Base-by-base conservation (phyloP, 306 rosid genomes). In the Corylus heterophylla region DNA sequence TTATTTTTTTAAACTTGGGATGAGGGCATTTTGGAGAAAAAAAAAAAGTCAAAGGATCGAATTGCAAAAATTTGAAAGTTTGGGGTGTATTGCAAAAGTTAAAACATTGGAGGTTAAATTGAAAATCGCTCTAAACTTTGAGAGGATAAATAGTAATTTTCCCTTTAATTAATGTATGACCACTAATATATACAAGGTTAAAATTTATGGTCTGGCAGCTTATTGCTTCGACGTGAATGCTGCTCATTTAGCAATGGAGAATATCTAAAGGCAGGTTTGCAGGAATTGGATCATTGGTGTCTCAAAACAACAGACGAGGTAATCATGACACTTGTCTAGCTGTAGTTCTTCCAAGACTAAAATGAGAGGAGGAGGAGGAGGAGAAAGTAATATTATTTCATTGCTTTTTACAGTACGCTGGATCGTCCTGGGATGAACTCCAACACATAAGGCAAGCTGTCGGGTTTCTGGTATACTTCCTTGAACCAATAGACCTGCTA, bases 171-270 rank as follows among this genome's bases (percentile, higher is more conserved):
- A 31, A 4, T 79, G 14, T 37, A 37, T 25, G 66, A 39, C 67
- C 48, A 68, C 67, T 67, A 47, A 54, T 58, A 22, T 22, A 22
- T 22, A 35, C 71, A 63, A 67, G 73, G 51, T 31, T 22, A 69
- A 62, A 79, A 58, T 63, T 35, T 54, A 37, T 80, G 77, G 59
- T 77, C 27, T 78, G 14, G 75, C 83, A 93, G 98, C 87, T 85
- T 93, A 81, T 85, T 93, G 87, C 92, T 93, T 75, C 90, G 98
- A 12, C 97, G 98, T 1, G 98, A 93, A 83, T 91, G 98, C 64
- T 93, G 98, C 77, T 93, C 98, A 74, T 93, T 91, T 74, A 90
- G 97, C 89, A 93, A 91, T 77, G 98, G 98, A 82, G 98, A 93
- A 78, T 93, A 91, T 81, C 58, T 93, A 69, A 93, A 91, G 85